Evolutionary conservation across 805 yeast genomes (phyloP), one percentile per base, ranked within the genome.

Genomic region (Yarrowia yakushimensis): DNA sequence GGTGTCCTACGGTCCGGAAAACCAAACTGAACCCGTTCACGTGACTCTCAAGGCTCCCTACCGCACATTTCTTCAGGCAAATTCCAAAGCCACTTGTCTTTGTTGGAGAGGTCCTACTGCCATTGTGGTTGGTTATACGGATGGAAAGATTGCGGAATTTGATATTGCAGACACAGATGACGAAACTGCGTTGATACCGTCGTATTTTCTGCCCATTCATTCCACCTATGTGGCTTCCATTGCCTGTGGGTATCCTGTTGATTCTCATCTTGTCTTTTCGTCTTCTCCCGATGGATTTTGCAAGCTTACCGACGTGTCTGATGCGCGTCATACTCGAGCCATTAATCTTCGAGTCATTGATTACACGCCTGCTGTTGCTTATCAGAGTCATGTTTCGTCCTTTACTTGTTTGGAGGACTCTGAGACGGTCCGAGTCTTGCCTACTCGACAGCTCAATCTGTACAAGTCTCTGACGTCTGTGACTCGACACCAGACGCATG

Each of bases 131-230:
- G 93, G 92, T 0, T 79, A 82, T 5, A 71, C 77, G 2, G 80
- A 82, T 60, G 94, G 94, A 0, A 75, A 74, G 30, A 72, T 87
- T 10, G 85, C 84, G 0, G 90, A 86, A 68, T 85, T 79, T 63
- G 74, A 78, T 11, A 67, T 84, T 0, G 37, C 67, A 2, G 72
- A 72, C 8, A 27, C 22, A n/a, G 36, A 45, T 31, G 39, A 36
- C 23, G 52, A 36, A 23, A 34, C 54, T 13, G 60, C 46, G 28
- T 37, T 55, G 23, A 55, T 55, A 27, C 61, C 48, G 27, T 55
- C 61, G 39, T 39, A 52, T 12, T 34, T 36, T 10, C 13, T 55
- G 27, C 48, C 61, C 3, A 18, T 41, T 13, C 36, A 41, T 28
- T 27, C 61, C 4, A 55, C 61, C 13, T 55, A 55, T 8, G 37